Percentiles rank a stretch among this genome's conserved stretches.
These are phyloP conservation scores for Hypoxylon subgilvum DNA, from an alignment of 495 filamentous ascomycete species.

Conservation along the genomic window DNA sequence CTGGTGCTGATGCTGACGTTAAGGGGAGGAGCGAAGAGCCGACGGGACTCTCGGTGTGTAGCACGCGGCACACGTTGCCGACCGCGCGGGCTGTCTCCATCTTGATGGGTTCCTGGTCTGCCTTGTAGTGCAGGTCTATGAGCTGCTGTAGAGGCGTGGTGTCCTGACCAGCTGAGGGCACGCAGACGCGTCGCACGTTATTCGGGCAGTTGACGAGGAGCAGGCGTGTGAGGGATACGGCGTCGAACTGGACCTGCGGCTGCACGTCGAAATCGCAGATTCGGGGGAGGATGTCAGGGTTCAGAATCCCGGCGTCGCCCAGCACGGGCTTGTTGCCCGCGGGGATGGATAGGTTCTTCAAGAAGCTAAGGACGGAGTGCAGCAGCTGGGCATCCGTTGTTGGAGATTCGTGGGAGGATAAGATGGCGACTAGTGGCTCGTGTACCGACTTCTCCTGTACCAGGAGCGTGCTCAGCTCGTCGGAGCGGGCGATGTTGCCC, in stretches of 20 bases:
- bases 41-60: conserved; percentile 43
- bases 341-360: conserved; percentile 80
- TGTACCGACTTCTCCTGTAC: conserved; percentile 62
- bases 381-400: conserved; percentile 57
- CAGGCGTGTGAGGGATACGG: conserved; percentile 70
- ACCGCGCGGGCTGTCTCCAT: conserved; percentile 74
- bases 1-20: background rate
- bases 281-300: conserved; percentile 58
- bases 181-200: conserved; percentile 61
- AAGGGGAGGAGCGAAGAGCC: conserved; percentile 10
- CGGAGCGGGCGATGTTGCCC: conserved; percentile 78
- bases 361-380: conserved; percentile 72
- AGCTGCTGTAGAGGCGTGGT: conserved; percentile 66
- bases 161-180: conserved; percentile 47
- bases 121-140: conserved; percentile 61
- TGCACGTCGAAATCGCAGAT: conserved; percentile 67
- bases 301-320: conserved; percentile 58
- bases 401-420: conserved; percentile 43
- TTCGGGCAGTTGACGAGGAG: conserved; percentile 63
- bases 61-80: conserved; percentile 67
- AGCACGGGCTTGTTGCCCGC: conserved; percentile 64
- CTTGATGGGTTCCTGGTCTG: conserved; percentile 69
- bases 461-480: conserved; percentile 65
- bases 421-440: conserved; percentile 58
- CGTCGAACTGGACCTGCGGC: conserved; percentile 73